Evolutionary conservation across 768 basidiomycete genomes (phyloP), one percentile per base, ranked within the genome.

Genomic region (Rhodosporidiobolus odoratus): DNA sequence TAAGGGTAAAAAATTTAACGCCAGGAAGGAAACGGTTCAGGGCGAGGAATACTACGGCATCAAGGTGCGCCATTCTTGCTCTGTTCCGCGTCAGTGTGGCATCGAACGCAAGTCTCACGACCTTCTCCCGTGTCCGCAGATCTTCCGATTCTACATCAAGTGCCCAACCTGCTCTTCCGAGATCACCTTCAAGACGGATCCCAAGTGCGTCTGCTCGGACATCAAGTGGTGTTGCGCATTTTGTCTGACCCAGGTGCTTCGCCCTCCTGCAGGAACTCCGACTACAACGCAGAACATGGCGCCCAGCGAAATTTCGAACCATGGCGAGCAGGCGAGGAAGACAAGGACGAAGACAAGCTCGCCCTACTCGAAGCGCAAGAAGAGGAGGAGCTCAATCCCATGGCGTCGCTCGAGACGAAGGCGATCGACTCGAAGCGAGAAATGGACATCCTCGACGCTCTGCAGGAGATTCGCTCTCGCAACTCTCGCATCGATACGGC

Each of bases 1-100:
- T 81, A 97, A 99, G 80, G 96, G 96, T 57, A 99, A 99, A 84
- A 99, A 99, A 81, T 99, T 99, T 83, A 98, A 99, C 76, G 96
- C 96, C 9, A 85, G 95, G 58, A 98, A 99, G 79, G 96, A 99
- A 82, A 98, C 95, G 0, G 96, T 96, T 15, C 89, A 92, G 1
- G 92, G 91, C 0, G 95, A 98, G 79, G 92, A 96, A 75, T 99
- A 99, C 77, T 91, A 91, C 83, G 94, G 95, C 12, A 98, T 99
- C 83, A 97, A 96, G 82, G 93, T 92, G 48, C n/a, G 75, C 66
- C n/a, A 19, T n/a, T 2, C 7, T n/a, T 21, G n/a, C 10, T 25
- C 25, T 48, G 9, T 34, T 23, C 13, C 21, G 48, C 40, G 3
- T 25, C 0, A 40, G 21, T 13, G 3, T 2, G 7, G 9, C 16